Percentiles rank a stretch among this genome's conserved stretches.
phyloP scores from a whole-genome alignment of 768 basidiomycete species.

The Leccinum subtestaceum region DNA sequence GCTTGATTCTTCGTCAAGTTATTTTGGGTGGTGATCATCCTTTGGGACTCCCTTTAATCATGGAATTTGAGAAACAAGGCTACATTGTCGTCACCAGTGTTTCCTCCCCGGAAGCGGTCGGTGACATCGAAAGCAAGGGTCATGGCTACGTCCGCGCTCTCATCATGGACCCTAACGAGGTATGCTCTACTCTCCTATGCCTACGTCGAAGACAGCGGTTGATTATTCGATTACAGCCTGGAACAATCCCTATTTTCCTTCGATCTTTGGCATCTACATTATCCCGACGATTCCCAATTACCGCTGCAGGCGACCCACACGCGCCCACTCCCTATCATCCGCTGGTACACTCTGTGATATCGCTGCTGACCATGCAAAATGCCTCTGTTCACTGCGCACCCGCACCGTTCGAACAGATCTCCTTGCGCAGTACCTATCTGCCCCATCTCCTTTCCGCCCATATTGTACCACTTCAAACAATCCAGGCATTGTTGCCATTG shows the following conservation, averaged over 20 bases:
- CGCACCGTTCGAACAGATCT: slow-evolving; percentile 70
- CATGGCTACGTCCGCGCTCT: slow-evolving; percentile 80
- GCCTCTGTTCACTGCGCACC: slow-evolving; percentile 36
- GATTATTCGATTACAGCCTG: slow-evolving; percentile 48
- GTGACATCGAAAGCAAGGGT: slow-evolving; percentile 58
- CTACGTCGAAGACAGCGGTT: background rate
- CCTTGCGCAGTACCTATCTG: slow-evolving; percentile 59
- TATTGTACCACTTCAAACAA: slow-evolving; percentile 69
- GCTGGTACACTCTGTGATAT: slow-evolving; percentile 76
- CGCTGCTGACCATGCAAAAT: slow-evolving; percentile 59
- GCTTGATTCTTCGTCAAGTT: slow-evolving; percentile 41
- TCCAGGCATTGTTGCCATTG: slow-evolving; percentile 75
- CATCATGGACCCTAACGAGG: slow-evolving; percentile 78
- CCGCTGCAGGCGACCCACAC: slow-evolving; percentile 77
- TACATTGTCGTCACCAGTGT: slow-evolving; percentile 86
- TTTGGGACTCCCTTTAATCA: slow-evolving; percentile 66
- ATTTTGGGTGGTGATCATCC: slow-evolving; percentile 80
- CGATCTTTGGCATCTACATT: slow-evolving; percentile 79
- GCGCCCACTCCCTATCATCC: slow-evolving; percentile 61
- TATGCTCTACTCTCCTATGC: slow-evolving; percentile 27
- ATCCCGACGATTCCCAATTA: slow-evolving; percentile 79
- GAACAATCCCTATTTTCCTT: slow-evolving; percentile 70
- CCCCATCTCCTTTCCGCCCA: slow-evolving; percentile 74
- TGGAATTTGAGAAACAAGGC: slow-evolving; percentile 72
- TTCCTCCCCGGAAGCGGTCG: slow-evolving; percentile 60